Conservation (phyloP, 352 stramenopile genomes). For the Halophytophthora polymorphica region DNA sequence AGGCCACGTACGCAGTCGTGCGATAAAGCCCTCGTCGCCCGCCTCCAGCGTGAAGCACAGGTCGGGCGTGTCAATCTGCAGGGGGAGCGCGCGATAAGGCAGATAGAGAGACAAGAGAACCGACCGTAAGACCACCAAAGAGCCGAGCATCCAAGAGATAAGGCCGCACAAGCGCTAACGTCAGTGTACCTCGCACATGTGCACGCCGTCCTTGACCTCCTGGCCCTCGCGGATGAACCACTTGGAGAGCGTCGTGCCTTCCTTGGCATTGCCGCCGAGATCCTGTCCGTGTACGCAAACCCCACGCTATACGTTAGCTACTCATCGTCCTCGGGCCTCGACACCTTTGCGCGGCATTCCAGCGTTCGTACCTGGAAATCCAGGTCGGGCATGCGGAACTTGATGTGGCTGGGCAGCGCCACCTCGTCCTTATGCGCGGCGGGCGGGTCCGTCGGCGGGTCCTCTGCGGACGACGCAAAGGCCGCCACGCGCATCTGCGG, state of each 20-base stretch:
- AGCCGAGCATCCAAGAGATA: neutral
- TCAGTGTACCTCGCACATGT: constrained; percentile 71
- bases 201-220: constrained; percentile 55
- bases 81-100: too few species aligned
- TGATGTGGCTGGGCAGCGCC: constrained; percentile 69
- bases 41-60: constrained; percentile 76
- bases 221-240: constrained; percentile 71
- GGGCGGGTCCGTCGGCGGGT: neutral
- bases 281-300: neutral
- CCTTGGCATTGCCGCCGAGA: constrained; percentile 30
- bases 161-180: neutral
- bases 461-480: constrained; percentile 10
- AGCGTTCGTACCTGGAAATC: constrained; percentile 69
- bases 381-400: constrained; percentile 86
- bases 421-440: constrained; percentile 13
- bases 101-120: neutral
- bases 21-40: constrained; percentile 77
- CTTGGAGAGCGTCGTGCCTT: constrained; percentile 67
- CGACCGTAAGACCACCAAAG: neutral
- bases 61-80: constrained; percentile 82
- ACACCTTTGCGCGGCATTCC: too few species aligned
- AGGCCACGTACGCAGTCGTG: constrained; percentile 55
- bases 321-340: too few species aligned
- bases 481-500: too few species aligned
- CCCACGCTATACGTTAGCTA: too few species aligned